Evolutionary conservation across 768 basidiomycete genomes (phyloP).

Genomic region (Daedaleopsis nitida): DNA sequence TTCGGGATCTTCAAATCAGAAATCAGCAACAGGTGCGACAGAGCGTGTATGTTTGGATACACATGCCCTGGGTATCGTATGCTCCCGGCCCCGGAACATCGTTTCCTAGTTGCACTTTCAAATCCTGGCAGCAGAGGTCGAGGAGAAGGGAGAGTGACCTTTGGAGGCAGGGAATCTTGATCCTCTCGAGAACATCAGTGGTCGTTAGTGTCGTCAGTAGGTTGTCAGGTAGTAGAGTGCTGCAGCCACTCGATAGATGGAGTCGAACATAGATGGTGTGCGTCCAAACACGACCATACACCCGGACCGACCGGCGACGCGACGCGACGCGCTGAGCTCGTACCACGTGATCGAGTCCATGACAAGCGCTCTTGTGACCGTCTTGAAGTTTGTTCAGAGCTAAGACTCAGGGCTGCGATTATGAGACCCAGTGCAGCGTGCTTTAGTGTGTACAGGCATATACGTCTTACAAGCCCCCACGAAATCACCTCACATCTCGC

Average conservation of each 20-base stretch:
- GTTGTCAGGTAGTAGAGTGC: background rate
- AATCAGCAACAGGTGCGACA: background rate
- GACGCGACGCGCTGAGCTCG: no score
- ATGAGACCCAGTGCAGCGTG: no score
- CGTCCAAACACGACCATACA: no score
- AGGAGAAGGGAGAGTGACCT: conserved; percentile 1
- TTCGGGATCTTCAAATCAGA: conserved; percentile 38
- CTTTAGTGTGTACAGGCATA: no score
- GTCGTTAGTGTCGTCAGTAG: background rate
- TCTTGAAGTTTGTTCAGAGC: no score
- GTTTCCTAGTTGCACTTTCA: conserved; percentile 34
- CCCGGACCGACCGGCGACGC: no score
- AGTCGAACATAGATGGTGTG: background rate
- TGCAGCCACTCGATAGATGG: background rate
- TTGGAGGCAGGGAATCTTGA: conserved; percentile 40
- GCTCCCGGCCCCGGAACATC: conserved; percentile 56
- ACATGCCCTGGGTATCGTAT: conserved; percentile 47
- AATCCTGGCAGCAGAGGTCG: background rate
- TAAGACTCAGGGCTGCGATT: no score
- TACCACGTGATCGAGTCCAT: no score
- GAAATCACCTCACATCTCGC: background rate
- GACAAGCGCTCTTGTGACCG: no score
- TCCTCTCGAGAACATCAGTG: conserved; percentile 48
- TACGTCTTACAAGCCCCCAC: no score
- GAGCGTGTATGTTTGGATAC: background rate